Evolutionary conservation across 768 basidiomycete species (phyloP).

Genomic region (Hypholoma sublateritium): DNA sequence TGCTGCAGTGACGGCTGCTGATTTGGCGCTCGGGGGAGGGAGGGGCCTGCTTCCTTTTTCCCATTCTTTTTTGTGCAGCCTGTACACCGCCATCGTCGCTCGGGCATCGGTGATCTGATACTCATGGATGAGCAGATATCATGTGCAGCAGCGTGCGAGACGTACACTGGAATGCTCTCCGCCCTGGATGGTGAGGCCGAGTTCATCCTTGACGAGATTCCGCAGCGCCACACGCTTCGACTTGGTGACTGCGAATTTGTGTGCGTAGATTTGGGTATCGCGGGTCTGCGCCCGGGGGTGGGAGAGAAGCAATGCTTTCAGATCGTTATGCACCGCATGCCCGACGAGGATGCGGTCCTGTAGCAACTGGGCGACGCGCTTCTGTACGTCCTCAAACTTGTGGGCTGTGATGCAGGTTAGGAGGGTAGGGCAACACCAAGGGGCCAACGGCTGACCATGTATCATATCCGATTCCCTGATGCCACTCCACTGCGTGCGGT

Average conservation of each 20-base stretch:
- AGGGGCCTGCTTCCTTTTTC: constrained; percentile 52
- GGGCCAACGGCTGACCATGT: constrained; percentile 42
- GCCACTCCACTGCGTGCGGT: constrained; percentile 88
- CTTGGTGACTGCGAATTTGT: constrained; percentile 58
- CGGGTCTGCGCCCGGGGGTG: constrained; percentile 64
- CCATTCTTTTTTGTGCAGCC: constrained; percentile 81
- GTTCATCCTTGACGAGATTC: constrained; percentile 75
- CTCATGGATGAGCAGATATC: neutral
- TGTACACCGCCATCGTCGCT: constrained; percentile 93
- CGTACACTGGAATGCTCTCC: constrained; percentile 92
- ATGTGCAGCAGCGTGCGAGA: constrained; percentile 9
- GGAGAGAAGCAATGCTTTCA: constrained; percentile 75
- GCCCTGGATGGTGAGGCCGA: constrained; percentile 77
- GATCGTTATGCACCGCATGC: constrained; percentile 89
- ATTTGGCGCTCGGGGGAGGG: constrained; percentile 2
- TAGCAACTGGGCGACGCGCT: constrained; percentile 71
- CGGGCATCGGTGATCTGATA: constrained; percentile 86
- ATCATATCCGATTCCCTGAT: constrained; percentile 75
- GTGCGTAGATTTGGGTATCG: constrained; percentile 68
- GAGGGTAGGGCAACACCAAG: neutral
- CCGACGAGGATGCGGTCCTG: constrained; percentile 83
- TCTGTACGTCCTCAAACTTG: constrained; percentile 77
- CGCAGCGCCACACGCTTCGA: constrained; percentile 75
- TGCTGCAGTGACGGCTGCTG: constrained; percentile 1
- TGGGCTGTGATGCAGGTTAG: constrained; percentile 47